Evolutionary conservation across 441 rosid genomes (phyloP).

Genomic region (Rhodomyrtus psidioides): DNA sequence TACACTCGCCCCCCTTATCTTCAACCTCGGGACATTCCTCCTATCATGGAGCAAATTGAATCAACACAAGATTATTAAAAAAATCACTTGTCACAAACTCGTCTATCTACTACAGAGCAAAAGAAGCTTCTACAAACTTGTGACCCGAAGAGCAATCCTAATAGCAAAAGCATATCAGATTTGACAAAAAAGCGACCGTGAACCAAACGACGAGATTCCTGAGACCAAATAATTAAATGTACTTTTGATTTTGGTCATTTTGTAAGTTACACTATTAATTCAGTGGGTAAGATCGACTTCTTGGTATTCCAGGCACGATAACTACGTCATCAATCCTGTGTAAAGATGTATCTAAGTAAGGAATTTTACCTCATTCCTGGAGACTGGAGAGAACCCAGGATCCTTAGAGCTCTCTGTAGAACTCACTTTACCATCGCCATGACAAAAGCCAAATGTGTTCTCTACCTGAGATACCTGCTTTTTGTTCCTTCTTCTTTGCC

Average conservation of each 20-base stretch:
- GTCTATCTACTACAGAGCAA: neutral
- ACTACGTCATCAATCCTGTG: neutral
- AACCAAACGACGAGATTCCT: neutral
- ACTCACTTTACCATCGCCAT: constrained; percentile 24
- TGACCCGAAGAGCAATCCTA: neutral
- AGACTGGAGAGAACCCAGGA: constrained; percentile 23
- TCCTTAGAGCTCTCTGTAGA: constrained; percentile 21
- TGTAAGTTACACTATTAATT: neutral
- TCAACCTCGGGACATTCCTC: constrained; percentile 21
- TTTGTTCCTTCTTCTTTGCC: constrained; percentile 67
- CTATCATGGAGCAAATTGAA: constrained; percentile 23
- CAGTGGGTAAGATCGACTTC: neutral
- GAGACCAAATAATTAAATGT: neutral
- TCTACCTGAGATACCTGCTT: constrained; percentile 36
- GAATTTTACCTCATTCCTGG: constrained; percentile 41
- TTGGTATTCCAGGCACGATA: neutral
- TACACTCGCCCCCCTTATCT: neutral
- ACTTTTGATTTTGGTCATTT: neutral
- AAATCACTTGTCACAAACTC: neutral
- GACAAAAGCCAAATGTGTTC: constrained; percentile 22
- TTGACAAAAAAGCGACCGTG: neutral
- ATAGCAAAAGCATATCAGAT: neutral
- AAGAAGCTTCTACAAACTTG: neutral
- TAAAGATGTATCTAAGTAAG: neutral
- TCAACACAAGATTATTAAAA: neutral